Evolutionary conservation across 768 basidiomycete species (phyloP).

Genomic region (Cubamyces lactineus): DNA sequence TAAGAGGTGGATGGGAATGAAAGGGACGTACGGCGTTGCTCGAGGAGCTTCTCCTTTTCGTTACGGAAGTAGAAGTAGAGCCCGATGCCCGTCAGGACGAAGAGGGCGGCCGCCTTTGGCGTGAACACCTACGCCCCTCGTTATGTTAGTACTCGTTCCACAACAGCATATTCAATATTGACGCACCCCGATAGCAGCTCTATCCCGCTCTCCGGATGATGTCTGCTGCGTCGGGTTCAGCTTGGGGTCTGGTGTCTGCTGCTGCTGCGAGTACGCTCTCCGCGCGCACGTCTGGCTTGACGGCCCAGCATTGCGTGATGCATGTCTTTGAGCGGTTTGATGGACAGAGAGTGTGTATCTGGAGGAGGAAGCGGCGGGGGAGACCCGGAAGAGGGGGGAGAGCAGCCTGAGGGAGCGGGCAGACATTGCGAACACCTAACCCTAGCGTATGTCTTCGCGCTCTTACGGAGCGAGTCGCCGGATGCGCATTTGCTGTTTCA

Average conservation of each 20-base stretch:
- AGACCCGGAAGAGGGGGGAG: constrained; percentile 1
- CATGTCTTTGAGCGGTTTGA: not conserved
- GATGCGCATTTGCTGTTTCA: no score
- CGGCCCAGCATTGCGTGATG: no score
- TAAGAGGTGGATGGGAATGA: not conserved
- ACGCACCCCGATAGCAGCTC: constrained; percentile 29
- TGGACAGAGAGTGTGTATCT: not conserved
- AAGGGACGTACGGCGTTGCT: constrained; percentile 65
- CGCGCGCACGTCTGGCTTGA: not conserved
- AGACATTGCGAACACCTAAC: constrained; percentile 23
- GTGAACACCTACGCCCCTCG: constrained; percentile 79
- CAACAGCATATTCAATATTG: no score
- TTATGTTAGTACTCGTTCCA: not conserved
- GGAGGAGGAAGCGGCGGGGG: constrained; percentile 7
- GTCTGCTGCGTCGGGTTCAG: constrained; percentile 21
- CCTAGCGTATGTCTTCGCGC: constrained; percentile 6
- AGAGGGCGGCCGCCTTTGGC: constrained; percentile 79
- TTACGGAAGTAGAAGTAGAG: constrained; percentile 87
- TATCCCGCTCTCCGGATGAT: constrained; percentile 27
- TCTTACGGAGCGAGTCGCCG: not conserved
- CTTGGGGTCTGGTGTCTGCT: constrained; percentile 15
- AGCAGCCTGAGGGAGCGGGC: constrained; percentile 13
- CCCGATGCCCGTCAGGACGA: constrained; percentile 80
- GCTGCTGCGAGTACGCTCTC: constrained; percentile 22
- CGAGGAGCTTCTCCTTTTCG: constrained; percentile 80